Conservation (phyloP, 2,329 filamentous ascomycete genomes). For the Chalaropsis thielavioides region DNA sequence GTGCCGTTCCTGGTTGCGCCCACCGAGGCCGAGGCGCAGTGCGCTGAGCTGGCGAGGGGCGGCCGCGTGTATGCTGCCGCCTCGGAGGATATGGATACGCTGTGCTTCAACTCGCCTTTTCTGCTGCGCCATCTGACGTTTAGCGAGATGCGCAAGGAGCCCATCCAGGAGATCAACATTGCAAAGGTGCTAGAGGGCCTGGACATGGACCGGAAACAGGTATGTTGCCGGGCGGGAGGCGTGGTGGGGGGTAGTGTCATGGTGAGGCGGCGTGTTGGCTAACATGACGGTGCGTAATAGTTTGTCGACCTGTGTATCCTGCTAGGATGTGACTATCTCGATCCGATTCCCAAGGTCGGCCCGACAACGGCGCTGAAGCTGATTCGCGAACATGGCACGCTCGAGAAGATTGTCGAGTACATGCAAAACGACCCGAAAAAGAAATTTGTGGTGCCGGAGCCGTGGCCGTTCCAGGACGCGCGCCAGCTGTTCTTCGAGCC, state of each 20-base stretch:
- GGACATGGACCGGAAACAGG: conserved; percentile 75
- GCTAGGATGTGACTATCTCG: conserved; percentile 93
- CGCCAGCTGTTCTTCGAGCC: conserved; percentile 84
- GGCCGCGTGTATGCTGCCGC: conserved; percentile 95
- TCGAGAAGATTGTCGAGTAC: conserved; percentile 74
- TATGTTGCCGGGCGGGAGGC: conserved; percentile 26
- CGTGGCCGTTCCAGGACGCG: conserved; percentile 91
- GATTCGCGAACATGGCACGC: conserved; percentile 76
- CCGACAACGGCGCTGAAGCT: conserved; percentile 84
- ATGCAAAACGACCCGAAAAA: conserved; percentile 63
- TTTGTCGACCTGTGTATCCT: conserved; percentile 98
- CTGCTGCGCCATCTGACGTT: conserved; percentile 87
- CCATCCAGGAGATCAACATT: conserved; percentile 87
- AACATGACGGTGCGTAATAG: conserved; percentile 30
- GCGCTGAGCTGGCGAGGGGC: conserved; percentile 72
- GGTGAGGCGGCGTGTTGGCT: neutral
- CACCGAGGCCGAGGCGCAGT: conserved; percentile 95
- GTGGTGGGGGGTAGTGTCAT: neutral
- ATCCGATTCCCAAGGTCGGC: conserved; percentile 88
- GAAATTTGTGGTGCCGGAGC: conserved; percentile 78
- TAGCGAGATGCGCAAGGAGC: conserved; percentile 92
- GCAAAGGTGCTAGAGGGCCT: conserved; percentile 77
- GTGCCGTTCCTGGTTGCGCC: conserved; percentile 90
- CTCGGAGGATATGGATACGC: conserved; percentile 96
- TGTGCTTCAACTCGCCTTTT: conserved; percentile 89